Conservation (phyloP, 2,329 filamentous ascomycete genomes). For the Pseudogymnoascus sp. region DNA sequence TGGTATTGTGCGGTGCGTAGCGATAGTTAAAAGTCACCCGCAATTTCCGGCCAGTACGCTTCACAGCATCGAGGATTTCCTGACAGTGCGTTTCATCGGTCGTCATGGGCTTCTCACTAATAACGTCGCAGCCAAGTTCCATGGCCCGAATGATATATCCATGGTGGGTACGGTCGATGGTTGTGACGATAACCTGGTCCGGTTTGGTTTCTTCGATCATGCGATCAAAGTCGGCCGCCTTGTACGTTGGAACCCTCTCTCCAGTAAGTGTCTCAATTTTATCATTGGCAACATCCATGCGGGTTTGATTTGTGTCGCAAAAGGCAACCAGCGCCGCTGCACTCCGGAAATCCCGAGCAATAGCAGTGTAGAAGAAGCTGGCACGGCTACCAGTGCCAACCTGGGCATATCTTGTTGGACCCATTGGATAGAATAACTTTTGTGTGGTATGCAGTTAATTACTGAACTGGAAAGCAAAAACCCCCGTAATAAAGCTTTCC, state of each 20-base stretch:
- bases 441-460: background rate
- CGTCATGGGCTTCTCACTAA: conserved; percentile 62
- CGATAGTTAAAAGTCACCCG: conserved; percentile 59
- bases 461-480: background rate
- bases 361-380: conserved; percentile 54
- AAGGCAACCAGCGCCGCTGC: conserved; percentile 48
- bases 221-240: conserved; percentile 46
- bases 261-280: conserved; percentile 41
- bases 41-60: conserved; percentile 41
- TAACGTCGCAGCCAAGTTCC: conserved; percentile 50
- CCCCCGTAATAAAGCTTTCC: background rate
- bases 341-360: conserved; percentile 43
- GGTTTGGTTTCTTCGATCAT: conserved; percentile 51
- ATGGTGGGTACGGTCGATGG: conserved; percentile 55
- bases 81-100: conserved; percentile 49
- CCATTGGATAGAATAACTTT: conserved; percentile 25
- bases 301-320: conserved; percentile 54
- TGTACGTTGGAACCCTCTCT: conserved; percentile 44
- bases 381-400: conserved; percentile 53
- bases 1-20: conserved; percentile 59
- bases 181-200: conserved; percentile 56
- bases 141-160: conserved; percentile 53
- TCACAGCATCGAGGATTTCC: conserved; percentile 47
- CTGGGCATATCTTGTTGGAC: conserved; percentile 39
- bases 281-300: conserved; percentile 48